Base-by-base conservation (phyloP, 1,284 basidiomycete genomes). In the Fomitopsis palustris region DNA sequence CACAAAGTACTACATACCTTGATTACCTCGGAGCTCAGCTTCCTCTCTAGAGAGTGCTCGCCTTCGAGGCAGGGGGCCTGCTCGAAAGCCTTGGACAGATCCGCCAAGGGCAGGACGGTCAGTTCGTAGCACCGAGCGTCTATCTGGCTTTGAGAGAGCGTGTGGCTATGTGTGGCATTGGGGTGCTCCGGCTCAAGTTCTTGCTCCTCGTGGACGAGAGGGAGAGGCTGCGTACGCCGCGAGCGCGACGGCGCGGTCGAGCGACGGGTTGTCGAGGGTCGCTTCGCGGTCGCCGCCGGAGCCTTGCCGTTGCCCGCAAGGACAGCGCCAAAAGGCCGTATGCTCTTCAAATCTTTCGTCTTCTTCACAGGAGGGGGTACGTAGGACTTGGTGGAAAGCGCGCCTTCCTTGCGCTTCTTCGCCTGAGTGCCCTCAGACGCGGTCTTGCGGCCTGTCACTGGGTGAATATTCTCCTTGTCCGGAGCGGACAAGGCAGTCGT, bases 381-480 rank as follows among this genome's bases (percentile, higher is more conserved):
- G 33, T 72, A 74, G 0, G 76, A 64, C 69, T 90, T 90, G 23
- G 81, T 81, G 8, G 80, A 73, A 19, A 90, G 80, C 0, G 80
- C 82, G 59, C 67, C 65, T 2, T 83, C 84, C 73, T 87, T 89
- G 61, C 86, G 79, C 68, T 89, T 90, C 75, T 87, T 88, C 17
- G 72, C 71, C 25, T 74, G 70, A 38, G 68, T 69, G 21, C 67
- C 70, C 0, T 67, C 58, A 9, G 72, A 64, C 37, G 74, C 77
- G 3, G 83, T 71, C 41, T 80, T 82, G 62, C 82, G 78, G 10
- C 89, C 89, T 6, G 90, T 90, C 62, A 87, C 60, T 39, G 89
- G 89, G 69, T 91, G 79, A 52, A 86, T 75, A 69, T 92, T 92
- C 73, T 92, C 89, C 77, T 92, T 92, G 75, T 90, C 87, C 59